Conservation (phyloP, 2,329 filamentous ascomycete species). For the Diaporthe destruens region DNA sequence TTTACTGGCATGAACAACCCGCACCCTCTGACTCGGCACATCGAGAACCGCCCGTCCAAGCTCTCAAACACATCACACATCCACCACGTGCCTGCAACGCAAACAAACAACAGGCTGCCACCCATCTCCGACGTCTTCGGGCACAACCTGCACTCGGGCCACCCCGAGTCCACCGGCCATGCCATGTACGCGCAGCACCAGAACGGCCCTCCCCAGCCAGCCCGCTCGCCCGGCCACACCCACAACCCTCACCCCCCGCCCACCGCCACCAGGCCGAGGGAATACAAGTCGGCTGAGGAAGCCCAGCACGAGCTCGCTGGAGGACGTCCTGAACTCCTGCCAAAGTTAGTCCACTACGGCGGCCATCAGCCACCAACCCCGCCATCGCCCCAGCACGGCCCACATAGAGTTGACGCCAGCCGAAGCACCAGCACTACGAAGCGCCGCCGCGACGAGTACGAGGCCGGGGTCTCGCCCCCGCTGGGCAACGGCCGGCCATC, state of each 20-base stretch:
- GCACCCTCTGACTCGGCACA: slow-evolving; percentile 80
- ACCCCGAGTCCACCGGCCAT: slow-evolving; percentile 66
- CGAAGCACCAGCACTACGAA: slow-evolving; percentile 69
- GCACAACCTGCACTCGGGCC: slow-evolving; percentile 73
- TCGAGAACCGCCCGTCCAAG: slow-evolving; percentile 84
- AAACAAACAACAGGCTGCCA: slow-evolving; percentile 91
- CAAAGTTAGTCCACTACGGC: slow-evolving; percentile 94
- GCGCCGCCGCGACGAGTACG: slow-evolving; percentile 90
- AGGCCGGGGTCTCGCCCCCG: slow-evolving; percentile 89
- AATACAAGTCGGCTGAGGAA: slow-evolving; percentile 96
- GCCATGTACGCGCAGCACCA: slow-evolving; percentile 71
- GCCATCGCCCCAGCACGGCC: slow-evolving; percentile 78
- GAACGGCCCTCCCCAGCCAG: slow-evolving; percentile 73
- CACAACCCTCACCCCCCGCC: slow-evolving; percentile 65
- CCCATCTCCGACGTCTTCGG: slow-evolving; percentile 96
- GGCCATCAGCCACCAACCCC: slow-evolving; percentile 94
- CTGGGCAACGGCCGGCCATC: slow-evolving; percentile 79
- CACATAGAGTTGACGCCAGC: slow-evolving; percentile 60
- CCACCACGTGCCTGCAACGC: slow-evolving; percentile 87
- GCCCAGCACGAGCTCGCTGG: slow-evolving; percentile 91
- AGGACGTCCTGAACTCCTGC: slow-evolving; percentile 91
- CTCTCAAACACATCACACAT: slow-evolving; percentile 89
- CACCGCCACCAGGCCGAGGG: slow-evolving; percentile 76
- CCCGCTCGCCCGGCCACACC: slow-evolving; percentile 83
- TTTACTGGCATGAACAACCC: slow-evolving; percentile 91